These are phyloP conservation scores for Aegle marmelos DNA, from an alignment of 345 rosid genomes.

Conservation along the genomic window DNA sequence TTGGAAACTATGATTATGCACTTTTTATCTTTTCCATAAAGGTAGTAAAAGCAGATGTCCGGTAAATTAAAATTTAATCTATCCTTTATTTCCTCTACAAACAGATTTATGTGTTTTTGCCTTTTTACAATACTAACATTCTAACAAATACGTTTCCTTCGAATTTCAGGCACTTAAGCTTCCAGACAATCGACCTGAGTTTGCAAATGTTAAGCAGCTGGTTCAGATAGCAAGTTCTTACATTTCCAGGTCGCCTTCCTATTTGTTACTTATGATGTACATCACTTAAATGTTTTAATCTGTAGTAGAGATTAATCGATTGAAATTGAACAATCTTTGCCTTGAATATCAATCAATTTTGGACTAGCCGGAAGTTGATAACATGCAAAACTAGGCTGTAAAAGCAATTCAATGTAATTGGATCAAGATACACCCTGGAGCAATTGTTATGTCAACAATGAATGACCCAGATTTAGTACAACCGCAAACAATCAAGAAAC, in stretches of 20 bases:
- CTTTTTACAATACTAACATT: neutral
- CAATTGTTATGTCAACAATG: neutral
- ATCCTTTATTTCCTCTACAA: neutral
- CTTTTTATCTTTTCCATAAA: neutral
- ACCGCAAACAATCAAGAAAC: too few species aligned
- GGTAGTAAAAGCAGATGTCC: neutral
- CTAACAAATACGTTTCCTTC: too few species aligned
- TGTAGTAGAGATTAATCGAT: neutral
- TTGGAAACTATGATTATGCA: neutral
- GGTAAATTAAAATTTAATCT: too few species aligned
- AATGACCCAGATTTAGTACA: too few species aligned
- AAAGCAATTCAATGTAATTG: neutral
- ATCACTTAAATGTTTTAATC: neutral
- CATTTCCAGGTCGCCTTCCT: neutral
- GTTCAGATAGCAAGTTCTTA: neutral
- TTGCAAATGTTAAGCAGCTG: neutral
- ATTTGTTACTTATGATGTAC: neutral
- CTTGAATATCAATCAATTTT: neutral
- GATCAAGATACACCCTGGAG: neutral
- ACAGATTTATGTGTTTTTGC: neutral
- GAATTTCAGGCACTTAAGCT: constrained; percentile 10
- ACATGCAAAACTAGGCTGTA: neutral
- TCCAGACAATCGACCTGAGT: neutral
- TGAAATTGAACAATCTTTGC: neutral
- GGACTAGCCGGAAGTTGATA: neutral